phyloP scores from a whole-genome alignment of 1,284 basidiomycete genomes.

The Hypsizygus ulmarius region DNA sequence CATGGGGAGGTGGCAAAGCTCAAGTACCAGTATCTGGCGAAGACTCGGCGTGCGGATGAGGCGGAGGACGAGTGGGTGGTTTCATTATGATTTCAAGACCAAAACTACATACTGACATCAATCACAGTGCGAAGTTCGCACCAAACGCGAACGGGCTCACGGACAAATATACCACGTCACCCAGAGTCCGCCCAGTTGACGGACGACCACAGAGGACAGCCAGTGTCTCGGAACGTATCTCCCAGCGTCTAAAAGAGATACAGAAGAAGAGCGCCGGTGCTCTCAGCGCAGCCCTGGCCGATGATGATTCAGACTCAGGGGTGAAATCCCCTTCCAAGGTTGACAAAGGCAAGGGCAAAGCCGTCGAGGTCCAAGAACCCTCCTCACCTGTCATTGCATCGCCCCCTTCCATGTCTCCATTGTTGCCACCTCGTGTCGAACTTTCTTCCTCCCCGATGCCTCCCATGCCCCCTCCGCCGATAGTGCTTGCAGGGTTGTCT shows the following conservation, averaged over 20 bases:
- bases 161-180: slow-evolving; percentile 77
- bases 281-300: slow-evolving; percentile 27
- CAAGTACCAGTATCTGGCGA: slow-evolving; percentile 74
- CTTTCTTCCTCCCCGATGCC: slow-evolving; percentile 36
- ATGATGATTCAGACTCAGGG: slow-evolving; percentile 32
- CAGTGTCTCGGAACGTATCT: slow-evolving; percentile 76
- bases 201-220: slow-evolving; percentile 56
- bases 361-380: slow-evolving; percentile 39
- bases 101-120: slow-evolving; percentile 1
- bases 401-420: slow-evolving; percentile 62
- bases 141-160: slow-evolving; percentile 53
- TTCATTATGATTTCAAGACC: slow-evolving; percentile 1
- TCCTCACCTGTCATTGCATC: slow-evolving; percentile 46
- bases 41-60: slow-evolving; percentile 81
- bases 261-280: slow-evolving; percentile 53
- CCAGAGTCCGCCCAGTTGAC: slow-evolving; percentile 60
- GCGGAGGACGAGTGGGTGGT: slow-evolving; percentile 82
- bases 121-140: slow-evolving; percentile 75
- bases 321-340: slow-evolving; percentile 47
- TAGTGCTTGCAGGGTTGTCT: slow-evolving; percentile 73
- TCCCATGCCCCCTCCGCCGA: slow-evolving; percentile 44
- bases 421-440: slow-evolving; percentile 45
- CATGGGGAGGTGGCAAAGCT: slow-evolving; percentile 66
- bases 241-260: slow-evolving; percentile 70
- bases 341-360: slow-evolving; percentile 80